phyloP scores from a whole-genome alignment of 106 monocot species.

The Dioscorea dumetorum region DNA sequence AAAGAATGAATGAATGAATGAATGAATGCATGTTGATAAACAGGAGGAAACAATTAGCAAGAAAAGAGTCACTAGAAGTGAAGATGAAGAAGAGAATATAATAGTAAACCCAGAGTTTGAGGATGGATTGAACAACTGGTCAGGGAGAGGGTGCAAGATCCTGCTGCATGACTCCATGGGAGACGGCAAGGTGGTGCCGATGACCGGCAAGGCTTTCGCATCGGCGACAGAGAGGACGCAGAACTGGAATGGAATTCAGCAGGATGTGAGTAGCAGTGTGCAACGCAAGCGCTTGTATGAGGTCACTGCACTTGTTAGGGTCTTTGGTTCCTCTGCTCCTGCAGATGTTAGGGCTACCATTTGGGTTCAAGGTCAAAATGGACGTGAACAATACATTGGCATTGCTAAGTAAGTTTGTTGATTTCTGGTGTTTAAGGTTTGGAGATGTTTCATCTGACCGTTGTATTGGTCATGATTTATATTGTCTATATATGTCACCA shows the following conservation, averaged over 20 bases:
- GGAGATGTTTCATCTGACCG: too few relatives aligned
- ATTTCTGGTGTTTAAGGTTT: neutral
- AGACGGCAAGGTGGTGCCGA: constrained; percentile 47
- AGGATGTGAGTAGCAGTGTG: constrained; percentile 73
- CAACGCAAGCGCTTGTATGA: constrained; percentile 76
- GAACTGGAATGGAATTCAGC: constrained; percentile 71
- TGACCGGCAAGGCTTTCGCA: constrained; percentile 49
- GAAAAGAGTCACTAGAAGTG: neutral
- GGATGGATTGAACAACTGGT: constrained; percentile 68
- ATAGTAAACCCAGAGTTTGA: constrained; percentile 62
- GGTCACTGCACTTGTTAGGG: constrained; percentile 50
- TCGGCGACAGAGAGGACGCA: constrained; percentile 49
- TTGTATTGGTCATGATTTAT: too few relatives aligned
- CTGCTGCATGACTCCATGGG: constrained; percentile 45
- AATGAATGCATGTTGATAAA: too few relatives aligned
- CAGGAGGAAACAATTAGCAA: neutral
- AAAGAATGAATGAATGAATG: too few relatives aligned
- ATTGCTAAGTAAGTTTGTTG: constrained; percentile 45
- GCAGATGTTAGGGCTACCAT: constrained; percentile 54
- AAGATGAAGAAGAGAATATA: constrained; percentile 46
- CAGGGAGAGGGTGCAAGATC: constrained; percentile 72
- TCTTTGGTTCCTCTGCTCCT: constrained; percentile 32
- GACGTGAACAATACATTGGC: constrained; percentile 70
- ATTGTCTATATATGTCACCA: too few relatives aligned
- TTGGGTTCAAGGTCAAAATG: constrained; percentile 56